phyloP scores from a whole-genome alignment of 257 asterid species.

The Ligustrum vulgare region DNA sequence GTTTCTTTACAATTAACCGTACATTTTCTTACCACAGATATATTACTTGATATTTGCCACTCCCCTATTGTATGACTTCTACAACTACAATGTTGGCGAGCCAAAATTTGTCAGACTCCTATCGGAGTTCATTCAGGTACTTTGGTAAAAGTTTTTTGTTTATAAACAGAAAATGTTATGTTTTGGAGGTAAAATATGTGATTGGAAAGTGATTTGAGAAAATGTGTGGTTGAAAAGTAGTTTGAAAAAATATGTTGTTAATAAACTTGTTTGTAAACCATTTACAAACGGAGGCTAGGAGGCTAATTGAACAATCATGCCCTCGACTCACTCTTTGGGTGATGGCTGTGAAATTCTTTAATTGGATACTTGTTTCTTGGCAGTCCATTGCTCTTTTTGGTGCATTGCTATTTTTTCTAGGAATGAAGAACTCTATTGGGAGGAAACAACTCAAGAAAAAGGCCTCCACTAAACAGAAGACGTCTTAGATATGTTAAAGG shows the following conservation, averaged over 20 bases:
- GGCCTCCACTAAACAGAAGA: conserved; percentile 53
- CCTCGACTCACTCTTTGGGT: not conserved
- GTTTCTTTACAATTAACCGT: not conserved
- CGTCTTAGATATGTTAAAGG: conserved; percentile 39
- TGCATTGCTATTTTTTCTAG: conserved; percentile 72
- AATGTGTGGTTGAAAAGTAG: too few species aligned
- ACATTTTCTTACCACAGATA: conserved; percentile 45
- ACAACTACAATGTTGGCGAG: conserved; percentile 49
- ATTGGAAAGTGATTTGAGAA: too few species aligned
- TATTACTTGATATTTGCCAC: conserved; percentile 58
- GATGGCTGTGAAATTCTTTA: not conserved
- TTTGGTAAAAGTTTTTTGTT: too few species aligned
- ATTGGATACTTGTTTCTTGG: conserved; percentile 27
- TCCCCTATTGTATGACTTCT: conserved; percentile 66
- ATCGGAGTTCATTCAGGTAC: conserved; percentile 77
- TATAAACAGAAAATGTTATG: too few species aligned
- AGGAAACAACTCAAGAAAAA: conserved; percentile 66
- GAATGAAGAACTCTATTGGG: conserved; percentile 68
- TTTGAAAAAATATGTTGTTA: too few species aligned
- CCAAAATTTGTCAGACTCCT: conserved; percentile 46
- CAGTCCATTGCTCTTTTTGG: conserved; percentile 70
- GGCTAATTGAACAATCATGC: not conserved
- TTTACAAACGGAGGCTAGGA: too few species aligned
- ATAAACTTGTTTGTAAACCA: too few species aligned
- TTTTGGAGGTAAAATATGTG: too few species aligned